phyloP scores from a whole-genome alignment of 495 filamentous ascomycete species.

The Tuber calosporum region DNA sequence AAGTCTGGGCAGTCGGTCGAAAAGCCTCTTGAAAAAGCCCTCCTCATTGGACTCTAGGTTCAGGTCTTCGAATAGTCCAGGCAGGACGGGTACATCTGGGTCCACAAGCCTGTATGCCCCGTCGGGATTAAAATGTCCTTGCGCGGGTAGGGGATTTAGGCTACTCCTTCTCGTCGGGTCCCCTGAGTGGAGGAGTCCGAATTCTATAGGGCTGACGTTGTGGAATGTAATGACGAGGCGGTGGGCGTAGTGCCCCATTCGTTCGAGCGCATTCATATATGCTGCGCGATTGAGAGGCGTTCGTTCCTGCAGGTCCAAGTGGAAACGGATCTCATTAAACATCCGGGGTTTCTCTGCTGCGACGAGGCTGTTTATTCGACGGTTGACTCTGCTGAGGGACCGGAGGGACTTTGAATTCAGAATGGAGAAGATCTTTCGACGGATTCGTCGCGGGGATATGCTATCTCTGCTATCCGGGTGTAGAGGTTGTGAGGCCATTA shows the following conservation, averaged over 20 bases:
- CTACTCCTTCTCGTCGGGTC: neutral
- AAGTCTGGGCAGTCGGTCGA: conserved; percentile 19
- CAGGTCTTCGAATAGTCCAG: conserved; percentile 8
- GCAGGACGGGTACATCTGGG: conserved; percentile 1
- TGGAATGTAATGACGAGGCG: conserved; percentile 13
- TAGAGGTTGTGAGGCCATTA: conserved; percentile 11
- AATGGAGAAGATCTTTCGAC: conserved; percentile 13
- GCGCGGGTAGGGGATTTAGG: conserved; percentile 15
- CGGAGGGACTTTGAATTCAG: conserved; percentile 27
- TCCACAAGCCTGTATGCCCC: neutral
- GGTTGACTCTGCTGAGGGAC: conserved; percentile 26
- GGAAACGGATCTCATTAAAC: conserved; percentile 19
- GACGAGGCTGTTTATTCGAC: conserved; percentile 5
- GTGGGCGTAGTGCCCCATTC: conserved; percentile 5
- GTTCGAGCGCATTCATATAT: conserved; percentile 3
- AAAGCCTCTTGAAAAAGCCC: conserved; percentile 21
- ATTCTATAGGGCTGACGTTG: neutral
- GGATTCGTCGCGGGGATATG: neutral
- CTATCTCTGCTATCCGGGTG: conserved; percentile 8
- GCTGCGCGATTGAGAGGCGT: neutral
- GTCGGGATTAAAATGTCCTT: neutral
- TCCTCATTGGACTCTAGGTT: neutral
- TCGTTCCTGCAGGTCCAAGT: conserved; percentile 7
- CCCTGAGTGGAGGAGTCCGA: neutral
- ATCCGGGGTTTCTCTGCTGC: conserved; percentile 11